Evolutionary conservation across 1,139 yeast genomes (phyloP).

Genomic region (Geotrichum citri-aurantii): DNA sequence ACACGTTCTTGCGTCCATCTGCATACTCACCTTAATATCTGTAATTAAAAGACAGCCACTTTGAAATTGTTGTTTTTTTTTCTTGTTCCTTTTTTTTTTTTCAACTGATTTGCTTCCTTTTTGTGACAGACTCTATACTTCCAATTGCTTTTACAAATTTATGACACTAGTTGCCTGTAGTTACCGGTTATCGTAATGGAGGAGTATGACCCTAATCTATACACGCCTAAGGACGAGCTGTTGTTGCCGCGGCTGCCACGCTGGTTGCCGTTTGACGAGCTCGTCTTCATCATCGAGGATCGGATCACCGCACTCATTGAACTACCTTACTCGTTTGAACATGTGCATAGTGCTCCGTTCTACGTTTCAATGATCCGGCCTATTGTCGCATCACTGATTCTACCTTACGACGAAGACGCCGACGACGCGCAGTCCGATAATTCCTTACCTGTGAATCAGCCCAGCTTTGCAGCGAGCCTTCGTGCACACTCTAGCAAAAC

Average conservation of each 20-base stretch:
- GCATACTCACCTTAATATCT: not conserved
- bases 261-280: slow-evolving; percentile 15
- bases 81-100: not conserved
- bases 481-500: not conserved
- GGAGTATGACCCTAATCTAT: slow-evolving; percentile 1
- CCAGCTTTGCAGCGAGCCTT: slow-evolving; percentile 7
- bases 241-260: slow-evolving; percentile 15
- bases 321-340: slow-evolving; percentile 14
- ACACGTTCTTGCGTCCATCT: not conserved
- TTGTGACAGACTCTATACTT: not conserved
- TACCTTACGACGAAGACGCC: slow-evolving; percentile 8
- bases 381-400: slow-evolving; percentile 15
- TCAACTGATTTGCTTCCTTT: not conserved
- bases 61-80: not conserved
- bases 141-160: not conserved
- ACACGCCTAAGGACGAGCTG: slow-evolving; percentile 11
- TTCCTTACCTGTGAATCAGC: not conserved
- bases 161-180: not conserved
- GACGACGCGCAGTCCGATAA: not conserved
- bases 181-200: slow-evolving; percentile 8
- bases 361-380: slow-evolving; percentile 14
- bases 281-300: slow-evolving; percentile 17
- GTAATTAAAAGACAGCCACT: not conserved
- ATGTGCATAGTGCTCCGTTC: slow-evolving; percentile 12
- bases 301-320: slow-evolving; percentile 14